These are phyloP conservation scores for Grigorovia yakushimaensis DNA, from an alignment of 805 yeast genomes.

Conservation along the genomic window DNA sequence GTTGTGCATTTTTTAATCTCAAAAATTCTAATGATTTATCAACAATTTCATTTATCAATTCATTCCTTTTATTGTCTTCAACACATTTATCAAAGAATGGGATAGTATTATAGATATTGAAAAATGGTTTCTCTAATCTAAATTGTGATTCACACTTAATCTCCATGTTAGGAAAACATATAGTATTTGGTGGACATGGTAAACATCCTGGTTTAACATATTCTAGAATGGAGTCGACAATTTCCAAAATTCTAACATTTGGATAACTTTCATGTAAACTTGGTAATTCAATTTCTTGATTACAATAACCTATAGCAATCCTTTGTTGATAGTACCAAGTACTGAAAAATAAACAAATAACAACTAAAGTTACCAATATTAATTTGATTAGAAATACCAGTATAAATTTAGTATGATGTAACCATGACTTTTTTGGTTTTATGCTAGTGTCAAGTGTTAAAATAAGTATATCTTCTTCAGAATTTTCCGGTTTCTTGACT, in stretches of 20 bases:
- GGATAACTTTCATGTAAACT: constrained; percentile 23
- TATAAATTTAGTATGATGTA: not conserved
- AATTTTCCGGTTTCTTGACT: too few relatives aligned
- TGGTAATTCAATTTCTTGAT: constrained; percentile 37
- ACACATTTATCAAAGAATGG: constrained; percentile 60
- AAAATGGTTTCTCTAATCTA: constrained; percentile 33
- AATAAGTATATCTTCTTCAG: too few relatives aligned
- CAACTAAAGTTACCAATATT: constrained; percentile 31
- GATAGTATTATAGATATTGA: constrained; percentile 39
- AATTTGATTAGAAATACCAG: not conserved
- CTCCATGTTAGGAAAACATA: constrained; percentile 52
- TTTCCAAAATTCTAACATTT: constrained; percentile 23
- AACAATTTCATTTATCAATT: constrained; percentile 54
- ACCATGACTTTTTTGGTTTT: not conserved
- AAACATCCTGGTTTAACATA: constrained; percentile 51
- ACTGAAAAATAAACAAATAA: constrained; percentile 26
- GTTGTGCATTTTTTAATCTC: constrained; percentile 57
- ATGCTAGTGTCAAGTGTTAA: not conserved
- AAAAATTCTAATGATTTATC: constrained; percentile 57
- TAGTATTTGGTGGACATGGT: constrained; percentile 73
- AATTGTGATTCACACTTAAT: constrained; percentile 64
- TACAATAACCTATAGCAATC: constrained; percentile 64
- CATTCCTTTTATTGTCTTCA: constrained; percentile 63
- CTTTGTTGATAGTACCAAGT: constrained; percentile 61
- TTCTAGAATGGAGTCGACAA: constrained; percentile 39